A percentile compares a stretch with the other conserved stretches of the same genome.
phyloP scores from a whole-genome alignment of 371 early-diverging fungal genomes.

The Apophysomyces ossiformis region DNA sequence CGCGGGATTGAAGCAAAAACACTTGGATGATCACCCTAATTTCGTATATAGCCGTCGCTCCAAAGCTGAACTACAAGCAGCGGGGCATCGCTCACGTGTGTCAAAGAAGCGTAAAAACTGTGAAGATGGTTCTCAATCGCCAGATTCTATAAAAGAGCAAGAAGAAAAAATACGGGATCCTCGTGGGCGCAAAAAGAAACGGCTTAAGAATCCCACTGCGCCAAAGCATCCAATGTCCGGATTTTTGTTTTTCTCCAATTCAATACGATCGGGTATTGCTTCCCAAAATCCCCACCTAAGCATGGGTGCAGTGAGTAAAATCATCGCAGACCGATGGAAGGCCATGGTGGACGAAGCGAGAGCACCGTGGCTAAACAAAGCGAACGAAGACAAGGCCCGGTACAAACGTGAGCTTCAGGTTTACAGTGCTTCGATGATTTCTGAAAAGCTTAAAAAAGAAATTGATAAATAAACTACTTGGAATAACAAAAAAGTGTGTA shows the following conservation, averaged over 20 bases:
- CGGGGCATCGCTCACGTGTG: constrained; percentile 35
- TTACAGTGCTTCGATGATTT: background rate
- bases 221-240: constrained; percentile 84
- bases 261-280: constrained; percentile 63
- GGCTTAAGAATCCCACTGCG: constrained; percentile 63
- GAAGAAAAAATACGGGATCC: constrained; percentile 37
- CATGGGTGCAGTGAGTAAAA: constrained; percentile 67
- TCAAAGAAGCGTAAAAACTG: constrained; percentile 30
- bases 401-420: constrained; percentile 73
- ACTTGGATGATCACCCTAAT: constrained; percentile 63
- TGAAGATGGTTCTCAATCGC: constrained; percentile 24
- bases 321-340: constrained; percentile 71
- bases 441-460: background rate
- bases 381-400: constrained; percentile 72
- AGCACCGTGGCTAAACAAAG: constrained; percentile 64
- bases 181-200: constrained; percentile 65
- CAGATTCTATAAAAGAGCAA: constrained; percentile 20
- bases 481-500: background rate
- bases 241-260: constrained; percentile 69
- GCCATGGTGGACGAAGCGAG: constrained; percentile 53
- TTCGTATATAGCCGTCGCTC: constrained; percentile 69
- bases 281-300: constrained; percentile 57
- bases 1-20: constrained; percentile 59
- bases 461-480: background rate
- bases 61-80: constrained; percentile 61